Conservation (phyloP, 2,329 filamentous ascomycete genomes). For the Volutella citrinella region DNA sequence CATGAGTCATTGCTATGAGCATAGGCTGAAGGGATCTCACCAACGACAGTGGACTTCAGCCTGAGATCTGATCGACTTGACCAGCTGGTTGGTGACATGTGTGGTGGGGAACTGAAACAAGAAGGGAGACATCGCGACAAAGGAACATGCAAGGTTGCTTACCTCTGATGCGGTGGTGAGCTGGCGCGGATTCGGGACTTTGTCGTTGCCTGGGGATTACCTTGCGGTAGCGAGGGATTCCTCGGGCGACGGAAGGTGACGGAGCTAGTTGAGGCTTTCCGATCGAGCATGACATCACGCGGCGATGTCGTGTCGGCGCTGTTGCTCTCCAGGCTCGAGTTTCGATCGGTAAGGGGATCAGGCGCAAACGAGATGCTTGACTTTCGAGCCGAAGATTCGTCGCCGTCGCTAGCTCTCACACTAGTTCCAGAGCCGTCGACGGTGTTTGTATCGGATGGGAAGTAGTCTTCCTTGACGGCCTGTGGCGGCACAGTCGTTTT, state of each 20-base stretch:
- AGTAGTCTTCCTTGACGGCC: slow-evolving; percentile 24
- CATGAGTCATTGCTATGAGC: too few relatives aligned
- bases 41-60: too few relatives aligned
- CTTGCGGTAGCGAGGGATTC: slow-evolving; percentile 47
- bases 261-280: slow-evolving; percentile 47
- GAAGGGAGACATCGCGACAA: slow-evolving; percentile 1
- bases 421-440: slow-evolving; percentile 23
- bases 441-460: slow-evolving; percentile 21
- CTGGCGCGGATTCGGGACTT: slow-evolving; percentile 41
- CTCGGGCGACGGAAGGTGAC: slow-evolving; percentile 44
- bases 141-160: slow-evolving; percentile 15
- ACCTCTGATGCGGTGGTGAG: slow-evolving; percentile 51
- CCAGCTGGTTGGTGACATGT: background rate
- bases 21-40: too few relatives aligned
- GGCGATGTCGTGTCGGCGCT: slow-evolving; percentile 20
- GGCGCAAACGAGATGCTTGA: slow-evolving; percentile 34
- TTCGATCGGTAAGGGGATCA: slow-evolving; percentile 27
- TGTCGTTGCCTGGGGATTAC: slow-evolving; percentile 42
- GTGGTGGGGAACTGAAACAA: slow-evolving; percentile 4
- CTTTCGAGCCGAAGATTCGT: slow-evolving; percentile 30
- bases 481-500: slow-evolving; percentile 26
- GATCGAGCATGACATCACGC: slow-evolving; percentile 29
- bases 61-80: background rate
- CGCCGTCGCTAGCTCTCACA: slow-evolving; percentile 23
- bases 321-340: slow-evolving; percentile 22